These are phyloP conservation scores for Pythium rishiriense DNA, from an alignment of 352 stramenopile species.

Conservation along the genomic window DNA sequence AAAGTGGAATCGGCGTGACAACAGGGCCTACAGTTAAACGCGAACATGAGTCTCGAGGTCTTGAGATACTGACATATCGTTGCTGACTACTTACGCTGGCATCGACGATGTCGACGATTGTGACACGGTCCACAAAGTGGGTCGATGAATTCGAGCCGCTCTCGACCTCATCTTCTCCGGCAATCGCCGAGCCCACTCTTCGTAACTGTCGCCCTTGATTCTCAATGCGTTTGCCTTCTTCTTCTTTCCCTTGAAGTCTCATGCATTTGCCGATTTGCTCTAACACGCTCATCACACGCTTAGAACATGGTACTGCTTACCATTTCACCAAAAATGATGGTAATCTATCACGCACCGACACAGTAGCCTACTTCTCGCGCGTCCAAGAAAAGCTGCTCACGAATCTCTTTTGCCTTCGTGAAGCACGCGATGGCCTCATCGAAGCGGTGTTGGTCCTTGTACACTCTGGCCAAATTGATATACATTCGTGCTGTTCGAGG, in stretches of 20 bases:
- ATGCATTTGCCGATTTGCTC: constrained; percentile 86
- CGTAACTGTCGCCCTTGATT: constrained; percentile 63
- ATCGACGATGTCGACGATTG: constrained; percentile 36
- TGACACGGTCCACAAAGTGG: constrained; percentile 30
- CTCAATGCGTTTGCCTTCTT: constrained; percentile 59
- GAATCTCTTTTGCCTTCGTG: constrained; percentile 69
- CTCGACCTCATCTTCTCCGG: constrained; percentile 4
- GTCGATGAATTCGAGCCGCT: constrained; percentile 4
- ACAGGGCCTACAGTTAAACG: constrained; percentile 37
- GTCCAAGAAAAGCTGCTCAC: constrained; percentile 69
- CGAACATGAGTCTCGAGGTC: not conserved
- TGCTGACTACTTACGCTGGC: constrained; percentile 18
- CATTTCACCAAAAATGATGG: constrained; percentile 26
- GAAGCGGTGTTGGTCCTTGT: constrained; percentile 78
- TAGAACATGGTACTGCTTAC: not conserved
- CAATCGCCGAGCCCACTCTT: constrained; percentile 38
- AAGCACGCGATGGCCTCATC: constrained; percentile 69
- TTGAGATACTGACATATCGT: not conserved
- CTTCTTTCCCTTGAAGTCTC: constrained; percentile 51
- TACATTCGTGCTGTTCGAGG: constrained; percentile 67
- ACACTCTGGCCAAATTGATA: constrained; percentile 77
- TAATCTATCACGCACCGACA: constrained; percentile 40
- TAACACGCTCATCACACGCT: constrained; percentile 12
- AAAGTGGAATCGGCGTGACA: constrained; percentile 67
- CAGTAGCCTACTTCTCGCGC: constrained; percentile 79